Evolutionary conservation across 257 asterid species (phyloP), one percentile per base, ranked within the genome.

Genomic region (Jacaranda copaia): DNA sequence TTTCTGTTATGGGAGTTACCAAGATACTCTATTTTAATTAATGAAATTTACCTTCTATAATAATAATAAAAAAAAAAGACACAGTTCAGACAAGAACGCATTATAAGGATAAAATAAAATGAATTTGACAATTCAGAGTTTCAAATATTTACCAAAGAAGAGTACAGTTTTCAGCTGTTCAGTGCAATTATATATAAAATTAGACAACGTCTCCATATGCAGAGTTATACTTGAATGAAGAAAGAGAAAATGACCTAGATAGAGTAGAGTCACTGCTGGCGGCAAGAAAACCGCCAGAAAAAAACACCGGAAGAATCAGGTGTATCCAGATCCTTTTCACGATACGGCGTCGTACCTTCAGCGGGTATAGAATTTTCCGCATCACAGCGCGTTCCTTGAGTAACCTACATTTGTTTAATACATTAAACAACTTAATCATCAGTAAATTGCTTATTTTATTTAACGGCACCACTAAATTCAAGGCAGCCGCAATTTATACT

Each of bases 351-450:
- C 48, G 43, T 74, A 16, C 67, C 86, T 55, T 64, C 89, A 8
- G 81, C 87, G 4, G 83, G 75, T 76, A 73, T 81, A 25, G 88
- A 78, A 57, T 78, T 60, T 68, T 77, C 87, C 61, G 71, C 82
- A 45, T 74, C 90, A 46, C 73, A 72, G 32, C 79, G 68, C 16
- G 79, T 68, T 74, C 71, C 84, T 80, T 70, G 70, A 19, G 86
- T 67, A 60, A 83, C 88, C 95, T 89, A 75, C 80, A 87, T 71
- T 84, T 76, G 51, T 70, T 62, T 68, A 65, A 72, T 52, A 48
- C 13, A 74, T 38, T 35, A 35, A 51, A 55, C 67, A 72, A 72
- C 59, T 70, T 61, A 53, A 48, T 32, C 58, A 70, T 13, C 45
- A 70, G 60, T 16, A 67, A 53, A 43, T 25, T 43, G 8, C 48